Base-by-base conservation (phyloP, 257 asterid genomes). In the Mentha longifolia region DNA sequence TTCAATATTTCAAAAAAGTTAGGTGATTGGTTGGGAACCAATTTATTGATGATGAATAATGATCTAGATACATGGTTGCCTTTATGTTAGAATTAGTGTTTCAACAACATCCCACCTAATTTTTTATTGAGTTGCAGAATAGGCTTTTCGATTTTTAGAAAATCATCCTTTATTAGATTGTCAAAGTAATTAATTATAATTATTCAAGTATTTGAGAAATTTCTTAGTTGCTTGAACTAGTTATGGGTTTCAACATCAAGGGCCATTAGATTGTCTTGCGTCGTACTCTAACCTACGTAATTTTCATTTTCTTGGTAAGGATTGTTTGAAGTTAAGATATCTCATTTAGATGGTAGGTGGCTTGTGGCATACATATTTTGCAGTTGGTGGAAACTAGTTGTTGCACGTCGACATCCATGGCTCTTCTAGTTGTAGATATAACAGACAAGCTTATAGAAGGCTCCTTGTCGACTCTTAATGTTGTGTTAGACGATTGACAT, bases 1-100 rank as follows among this genome's bases (percentile, higher is more conserved):
- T 42, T 33, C 30, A 39, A 45, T 41, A 39, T 62, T 56, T 41
- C 49, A 67, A 42, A 37, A 60, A 45, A 41, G 54, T 35, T 76
- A 72, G 78, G 79, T 77, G 12, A 74, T 68, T 67, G 61, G 64
- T 73, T 75, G 68, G 41, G 65, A 56, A 20, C 70, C 45, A 20
- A 19, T 14, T 50, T 51, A 58, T 46, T 56, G 74, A 63, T 61
- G 56, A n/a, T 49, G 33, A 62, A 25, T 59, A 54, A 14, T 39
- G 50, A 28, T 52, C 47, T 28, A 63, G 51, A 19, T 43, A 37
- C 31, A 66, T 52, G 60, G 35, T 14, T 73, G 49, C 45, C 61
- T 57, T 56, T 62, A 8, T 25, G 41, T 7, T 49, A 41, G 65
- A 65, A 68, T 47, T 49, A 61, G 28, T 55, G 13, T 43, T 65